Evolutionary conservation across 352 stramenopile species (phyloP).

Genomic region (Pythium rishiriense): DNA sequence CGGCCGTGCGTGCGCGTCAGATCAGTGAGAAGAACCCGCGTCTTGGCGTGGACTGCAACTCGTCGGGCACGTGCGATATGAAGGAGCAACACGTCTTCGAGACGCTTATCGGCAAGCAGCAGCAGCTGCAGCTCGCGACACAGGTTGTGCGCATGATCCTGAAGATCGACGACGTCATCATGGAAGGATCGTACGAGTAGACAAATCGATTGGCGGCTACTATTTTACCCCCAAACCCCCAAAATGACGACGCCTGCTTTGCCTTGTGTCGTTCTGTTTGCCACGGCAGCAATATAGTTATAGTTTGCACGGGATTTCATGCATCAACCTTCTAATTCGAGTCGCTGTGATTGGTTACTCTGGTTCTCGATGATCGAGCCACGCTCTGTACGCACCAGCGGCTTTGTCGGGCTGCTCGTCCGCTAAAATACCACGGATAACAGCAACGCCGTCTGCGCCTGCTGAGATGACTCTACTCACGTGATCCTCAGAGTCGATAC

Average conservation of each 20-base stretch:
- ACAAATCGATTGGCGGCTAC: neutral
- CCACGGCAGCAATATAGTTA: conserved; percentile 30
- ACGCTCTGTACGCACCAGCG: conserved; percentile 19
- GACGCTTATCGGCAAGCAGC: conserved; percentile 99
- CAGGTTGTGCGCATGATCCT: conserved; percentile 99
- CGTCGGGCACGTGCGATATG: conserved; percentile 95
- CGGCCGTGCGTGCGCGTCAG: conserved; percentile 94
- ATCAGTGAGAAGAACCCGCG: conserved; percentile 94
- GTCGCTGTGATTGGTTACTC: too few relatives aligned
- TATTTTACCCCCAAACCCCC: neutral
- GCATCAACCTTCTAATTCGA: neutral
- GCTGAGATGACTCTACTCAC: conserved; percentile 31
- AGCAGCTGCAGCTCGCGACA: conserved; percentile 98
- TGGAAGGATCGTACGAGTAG: conserved; percentile 90
- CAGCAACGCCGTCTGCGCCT: conserved; percentile 41
- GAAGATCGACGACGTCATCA: conserved; percentile 99
- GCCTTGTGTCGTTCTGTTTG: conserved; percentile 7
- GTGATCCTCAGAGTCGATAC: conserved; percentile 37
- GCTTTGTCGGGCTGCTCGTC: conserved; percentile 25
- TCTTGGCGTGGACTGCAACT: conserved; percentile 97
- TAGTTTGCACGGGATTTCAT: conserved; percentile 26
- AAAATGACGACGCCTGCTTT: conserved; percentile 4
- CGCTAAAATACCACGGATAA: conserved; percentile 44
- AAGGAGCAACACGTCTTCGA: conserved; percentile 99
- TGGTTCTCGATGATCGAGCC: conserved; percentile 18